phyloP scores from a whole-genome alignment of 345 rosid genomes.

The Citrus medica region DNA sequence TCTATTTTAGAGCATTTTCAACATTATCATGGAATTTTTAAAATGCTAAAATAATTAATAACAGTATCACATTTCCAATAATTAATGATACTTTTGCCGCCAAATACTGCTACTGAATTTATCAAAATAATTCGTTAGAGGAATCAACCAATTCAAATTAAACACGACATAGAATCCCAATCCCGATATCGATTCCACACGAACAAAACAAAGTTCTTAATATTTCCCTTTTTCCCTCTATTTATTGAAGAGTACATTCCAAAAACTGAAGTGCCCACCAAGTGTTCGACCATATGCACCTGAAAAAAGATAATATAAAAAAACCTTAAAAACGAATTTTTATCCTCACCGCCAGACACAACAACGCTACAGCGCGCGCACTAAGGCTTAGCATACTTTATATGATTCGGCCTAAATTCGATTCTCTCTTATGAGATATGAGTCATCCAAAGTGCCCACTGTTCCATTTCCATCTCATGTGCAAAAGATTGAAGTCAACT shows the following conservation, averaged over 20 bases:
- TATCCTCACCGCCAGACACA: background rate
- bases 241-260: background rate
- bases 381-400: background rate
- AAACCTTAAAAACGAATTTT: background rate
- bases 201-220: background rate
- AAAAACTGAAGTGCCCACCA: background rate
- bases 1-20: accelerated
- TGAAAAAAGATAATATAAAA: background rate
- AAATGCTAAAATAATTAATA: too few species aligned
- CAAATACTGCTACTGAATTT: background rate
- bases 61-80: accelerated
- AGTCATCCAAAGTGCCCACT: background rate
- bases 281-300: background rate
- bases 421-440: background rate
- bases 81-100: background rate
- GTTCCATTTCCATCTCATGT: background rate
- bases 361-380: background rate
- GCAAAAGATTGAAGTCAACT: background rate
- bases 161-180: background rate
- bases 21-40: too few species aligned
- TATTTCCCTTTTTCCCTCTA: accelerated
- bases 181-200: background rate
- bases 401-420: background rate
- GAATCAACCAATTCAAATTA: background rate
- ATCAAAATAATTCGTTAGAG: background rate